phyloP scores from a whole-genome alignment of 495 filamentous ascomycete species.

The Staphylotrichum tortipilum region DNA sequence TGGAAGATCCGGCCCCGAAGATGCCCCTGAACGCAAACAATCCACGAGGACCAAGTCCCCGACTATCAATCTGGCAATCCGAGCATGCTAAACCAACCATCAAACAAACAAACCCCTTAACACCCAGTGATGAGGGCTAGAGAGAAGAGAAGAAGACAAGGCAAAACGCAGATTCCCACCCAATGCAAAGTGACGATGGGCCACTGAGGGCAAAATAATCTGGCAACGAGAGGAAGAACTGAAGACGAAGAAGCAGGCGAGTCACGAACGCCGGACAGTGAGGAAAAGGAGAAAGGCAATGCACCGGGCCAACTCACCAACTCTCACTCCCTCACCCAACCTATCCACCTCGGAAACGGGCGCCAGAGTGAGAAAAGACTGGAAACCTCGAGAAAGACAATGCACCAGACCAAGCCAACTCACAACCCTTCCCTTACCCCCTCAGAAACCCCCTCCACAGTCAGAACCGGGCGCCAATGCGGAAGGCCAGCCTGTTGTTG shows the following conservation, averaged over 20 bases:
- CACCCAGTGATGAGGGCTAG: background rate
- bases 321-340: no score
- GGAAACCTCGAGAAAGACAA: background rate
- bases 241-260: background rate
- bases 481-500: constrained; percentile 23
- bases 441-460: no score
- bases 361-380: no score
- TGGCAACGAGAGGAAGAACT: background rate
- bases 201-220: background rate
- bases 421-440: no score
- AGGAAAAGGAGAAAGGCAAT: background rate
- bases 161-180: constrained; percentile 2
- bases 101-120: background rate
- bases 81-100: background rate
- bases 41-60: background rate
- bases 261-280: background rate
- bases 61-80: background rate
- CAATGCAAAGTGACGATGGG: constrained; percentile 7
- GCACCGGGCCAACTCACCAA: background rate
- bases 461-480: constrained; percentile 23
- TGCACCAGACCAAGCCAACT: background rate
- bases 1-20: background rate
- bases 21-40: background rate
- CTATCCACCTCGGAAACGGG: no score
- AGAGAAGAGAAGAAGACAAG: no score